Conservation (phyloP, 257 asterid genomes). For the Solanum bulbocastanum region DNA sequence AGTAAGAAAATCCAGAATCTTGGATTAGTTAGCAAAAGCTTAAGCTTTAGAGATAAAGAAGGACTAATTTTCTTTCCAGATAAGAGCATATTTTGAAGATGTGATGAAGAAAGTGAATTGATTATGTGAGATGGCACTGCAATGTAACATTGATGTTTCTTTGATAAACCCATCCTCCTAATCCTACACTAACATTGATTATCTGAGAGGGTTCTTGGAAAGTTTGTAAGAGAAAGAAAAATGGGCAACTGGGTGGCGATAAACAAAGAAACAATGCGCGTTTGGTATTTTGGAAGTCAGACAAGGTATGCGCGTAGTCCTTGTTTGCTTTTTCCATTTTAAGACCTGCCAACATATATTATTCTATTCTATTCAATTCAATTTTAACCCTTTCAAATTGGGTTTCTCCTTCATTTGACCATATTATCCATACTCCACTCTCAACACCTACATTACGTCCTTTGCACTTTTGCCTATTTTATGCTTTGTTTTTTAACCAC, state of each 20-base stretch:
- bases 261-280: background rate
- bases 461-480: no score
- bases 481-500: no score
- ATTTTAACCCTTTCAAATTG: background rate
- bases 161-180: background rate
- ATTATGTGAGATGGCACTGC: constrained; percentile 80
- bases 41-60: constrained; percentile 11
- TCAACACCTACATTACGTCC: no score
- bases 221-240: background rate
- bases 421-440: background rate
- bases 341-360: background rate
- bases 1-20: constrained; percentile 42
- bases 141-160: constrained; percentile 61
- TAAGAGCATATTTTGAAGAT: constrained; percentile 54
- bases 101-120: constrained; percentile 56
- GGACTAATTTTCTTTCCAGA: constrained; percentile 44
- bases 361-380: background rate
- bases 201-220: background rate
- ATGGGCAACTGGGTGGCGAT: background rate
- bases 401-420: background rate
- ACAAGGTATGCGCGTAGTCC: background rate
- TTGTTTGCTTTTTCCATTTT: background rate
- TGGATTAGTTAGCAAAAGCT: constrained; percentile 34
- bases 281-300: background rate
- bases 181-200: background rate